These are phyloP conservation scores for Penicillium sp. DNA, from an alignment of 2,329 filamentous ascomycete genomes.

Conservation along the genomic window DNA sequence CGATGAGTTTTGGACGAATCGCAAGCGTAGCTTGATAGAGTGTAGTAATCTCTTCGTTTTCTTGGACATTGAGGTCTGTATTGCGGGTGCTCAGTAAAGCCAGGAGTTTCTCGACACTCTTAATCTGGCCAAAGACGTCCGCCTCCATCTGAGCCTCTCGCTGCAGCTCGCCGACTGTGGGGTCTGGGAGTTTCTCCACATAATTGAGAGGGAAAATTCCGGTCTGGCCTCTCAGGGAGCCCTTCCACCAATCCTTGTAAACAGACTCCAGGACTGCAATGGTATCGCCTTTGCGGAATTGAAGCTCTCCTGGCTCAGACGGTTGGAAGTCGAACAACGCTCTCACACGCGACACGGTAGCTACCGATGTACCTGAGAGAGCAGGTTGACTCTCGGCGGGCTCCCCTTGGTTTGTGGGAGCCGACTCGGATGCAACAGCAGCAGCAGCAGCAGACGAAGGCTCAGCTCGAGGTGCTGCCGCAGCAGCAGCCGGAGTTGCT, in stretches of 20 bases:
- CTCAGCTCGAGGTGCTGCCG: constrained; percentile 33
- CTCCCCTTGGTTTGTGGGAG: constrained; percentile 30
- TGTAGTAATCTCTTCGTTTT: constrained; percentile 94
- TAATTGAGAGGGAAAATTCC: constrained; percentile 99
- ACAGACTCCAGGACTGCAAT: constrained; percentile 97
- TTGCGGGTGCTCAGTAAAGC: constrained; percentile 87
- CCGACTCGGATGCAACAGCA: constrained; percentile 10
- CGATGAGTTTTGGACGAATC: constrained; percentile 94
- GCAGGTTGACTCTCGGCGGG: constrained; percentile 57
- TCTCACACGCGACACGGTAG: constrained; percentile 90
- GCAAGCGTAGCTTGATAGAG: constrained; percentile 89
- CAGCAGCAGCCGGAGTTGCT: constrained; percentile 40
- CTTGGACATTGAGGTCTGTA: constrained; percentile 75
- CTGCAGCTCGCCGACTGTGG: constrained; percentile 89
- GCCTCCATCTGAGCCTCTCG: constrained; percentile 93
- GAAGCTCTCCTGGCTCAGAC: constrained; percentile 88
- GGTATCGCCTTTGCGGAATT: constrained; percentile 94
- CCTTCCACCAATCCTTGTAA: constrained; percentile 99
- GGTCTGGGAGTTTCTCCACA: constrained; percentile 94
- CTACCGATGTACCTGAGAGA: constrained; percentile 84
- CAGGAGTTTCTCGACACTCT: constrained; percentile 77
- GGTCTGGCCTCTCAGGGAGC: constrained; percentile 87
- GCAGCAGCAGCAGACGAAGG: constrained; percentile 26
- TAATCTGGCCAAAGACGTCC: constrained; percentile 73
- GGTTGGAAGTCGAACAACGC: constrained; percentile 94